Conservation (phyloP, 257 asterid species). For the Nyctanthes arbortristis region DNA sequence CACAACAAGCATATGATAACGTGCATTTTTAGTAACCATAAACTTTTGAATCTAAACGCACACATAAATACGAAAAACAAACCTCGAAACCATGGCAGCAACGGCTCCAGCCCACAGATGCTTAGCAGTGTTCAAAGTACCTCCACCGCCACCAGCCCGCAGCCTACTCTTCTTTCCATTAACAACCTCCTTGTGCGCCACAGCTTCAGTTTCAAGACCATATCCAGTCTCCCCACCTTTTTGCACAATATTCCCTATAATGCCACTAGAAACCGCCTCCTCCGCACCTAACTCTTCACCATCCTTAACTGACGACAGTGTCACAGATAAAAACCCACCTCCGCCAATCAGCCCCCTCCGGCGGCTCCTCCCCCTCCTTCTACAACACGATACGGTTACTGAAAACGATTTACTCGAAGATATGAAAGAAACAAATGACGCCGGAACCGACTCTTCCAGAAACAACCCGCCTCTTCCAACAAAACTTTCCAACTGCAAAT, state of each 20-base stretch:
- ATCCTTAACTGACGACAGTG: slow-evolving; percentile 56
- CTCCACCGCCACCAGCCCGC: slow-evolving; percentile 38
- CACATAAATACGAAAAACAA: slow-evolving; percentile 7
- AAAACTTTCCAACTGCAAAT: slow-evolving; percentile 14
- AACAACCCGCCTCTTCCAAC: slow-evolving; percentile 61
- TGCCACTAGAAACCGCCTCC: slow-evolving; percentile 37
- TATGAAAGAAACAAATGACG: slow-evolving; percentile 56
- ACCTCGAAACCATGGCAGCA: slow-evolving; percentile 85
- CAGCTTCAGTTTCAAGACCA: slow-evolving; percentile 35
- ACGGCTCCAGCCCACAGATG: slow-evolving; percentile 99
- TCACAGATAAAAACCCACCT: slow-evolving; percentile 59
- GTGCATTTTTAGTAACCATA: neutral
- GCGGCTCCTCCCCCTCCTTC: slow-evolving; percentile 28
- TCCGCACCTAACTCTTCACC: slow-evolving; percentile 45
- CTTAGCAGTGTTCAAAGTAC: slow-evolving; percentile 76
- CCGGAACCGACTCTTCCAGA: slow-evolving; percentile 61
- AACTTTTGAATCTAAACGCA: slow-evolving; percentile 1
- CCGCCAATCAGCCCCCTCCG: slow-evolving; percentile 40
- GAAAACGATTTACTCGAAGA: slow-evolving; percentile 28
- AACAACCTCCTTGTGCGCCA: slow-evolving; percentile 37
- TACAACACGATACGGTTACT: slow-evolving; percentile 35
- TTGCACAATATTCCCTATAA: slow-evolving; percentile 52
- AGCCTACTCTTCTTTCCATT: slow-evolving; percentile 29
- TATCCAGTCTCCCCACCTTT: slow-evolving; percentile 35
- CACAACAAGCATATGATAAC: neutral